phyloP scores from a whole-genome alignment of 1,284 basidiomycete species.

The Trichosporon coremiiforme region DNA sequence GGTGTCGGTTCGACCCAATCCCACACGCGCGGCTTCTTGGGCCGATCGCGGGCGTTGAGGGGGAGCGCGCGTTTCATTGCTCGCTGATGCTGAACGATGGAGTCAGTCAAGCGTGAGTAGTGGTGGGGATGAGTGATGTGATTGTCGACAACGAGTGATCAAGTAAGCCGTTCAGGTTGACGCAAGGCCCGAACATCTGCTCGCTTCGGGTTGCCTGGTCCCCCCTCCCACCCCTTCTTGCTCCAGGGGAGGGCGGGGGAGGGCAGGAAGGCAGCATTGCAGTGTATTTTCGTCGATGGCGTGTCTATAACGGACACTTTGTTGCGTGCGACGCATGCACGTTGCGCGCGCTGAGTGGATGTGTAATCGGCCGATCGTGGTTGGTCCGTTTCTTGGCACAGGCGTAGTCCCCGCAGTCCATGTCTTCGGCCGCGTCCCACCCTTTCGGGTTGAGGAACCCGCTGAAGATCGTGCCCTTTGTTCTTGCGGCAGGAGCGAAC shows the following conservation, averaged over 20 bases:
- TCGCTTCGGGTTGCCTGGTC: neutral
- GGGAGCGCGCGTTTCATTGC: constrained; percentile 8
- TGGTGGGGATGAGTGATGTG: neutral
- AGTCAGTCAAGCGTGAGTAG: neutral
- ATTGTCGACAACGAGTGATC: neutral
- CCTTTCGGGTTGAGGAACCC: constrained; percentile 13
- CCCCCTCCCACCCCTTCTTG: neutral
- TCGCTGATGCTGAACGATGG: neutral
- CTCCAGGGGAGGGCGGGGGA: neutral
- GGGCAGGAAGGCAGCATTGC: neutral
- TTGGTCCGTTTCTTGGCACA: constrained; percentile 4
- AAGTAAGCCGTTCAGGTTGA: neutral
- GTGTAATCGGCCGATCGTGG: constrained; percentile 11
- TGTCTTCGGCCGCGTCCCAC: constrained; percentile 7
- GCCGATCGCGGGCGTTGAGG: neutral
- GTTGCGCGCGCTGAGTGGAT: constrained; percentile 6
- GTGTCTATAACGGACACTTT: neutral
- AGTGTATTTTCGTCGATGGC: neutral
- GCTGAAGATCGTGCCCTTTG: neutral
- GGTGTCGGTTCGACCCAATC: neutral
- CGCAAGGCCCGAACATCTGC: neutral
- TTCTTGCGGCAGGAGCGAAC: neutral
- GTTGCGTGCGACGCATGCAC: neutral
- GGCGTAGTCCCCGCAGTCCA: neutral
- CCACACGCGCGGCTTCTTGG: constrained; percentile 7